Conservation (phyloP, 2,329 filamentous ascomycete genomes). For the Pestalotiopsis fici region DNA sequence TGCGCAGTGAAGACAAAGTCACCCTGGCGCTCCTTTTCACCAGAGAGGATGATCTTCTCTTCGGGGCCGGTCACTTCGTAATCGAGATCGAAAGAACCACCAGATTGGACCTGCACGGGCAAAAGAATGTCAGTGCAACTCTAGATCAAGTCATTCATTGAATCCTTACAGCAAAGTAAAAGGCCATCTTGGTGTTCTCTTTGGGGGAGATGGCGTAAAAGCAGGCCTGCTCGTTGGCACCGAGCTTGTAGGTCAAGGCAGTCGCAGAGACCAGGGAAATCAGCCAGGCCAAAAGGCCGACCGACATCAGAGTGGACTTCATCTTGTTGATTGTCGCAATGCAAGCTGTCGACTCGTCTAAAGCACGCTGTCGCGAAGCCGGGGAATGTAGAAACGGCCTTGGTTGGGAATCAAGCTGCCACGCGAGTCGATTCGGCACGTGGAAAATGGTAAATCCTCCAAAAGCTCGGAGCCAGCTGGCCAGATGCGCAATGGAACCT, state of each 20-base stretch:
- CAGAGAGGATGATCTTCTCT: conserved; percentile 79
- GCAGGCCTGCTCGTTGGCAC: conserved; percentile 91
- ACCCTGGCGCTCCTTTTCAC: conserved; percentile 88
- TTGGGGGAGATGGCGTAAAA: conserved; percentile 84
- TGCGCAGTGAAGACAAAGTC: conserved; percentile 98
- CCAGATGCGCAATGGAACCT: background rate
- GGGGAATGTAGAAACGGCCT: background rate
- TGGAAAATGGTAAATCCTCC: conserved; percentile 13
- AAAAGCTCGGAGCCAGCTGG: background rate
- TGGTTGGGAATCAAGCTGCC: conserved; percentile 4
- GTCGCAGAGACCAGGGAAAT: conserved; percentile 77
- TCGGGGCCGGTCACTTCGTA: conserved; percentile 84
- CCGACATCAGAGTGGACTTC: conserved; percentile 63
- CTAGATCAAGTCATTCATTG: background rate
- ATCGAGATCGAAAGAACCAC: conserved; percentile 96
- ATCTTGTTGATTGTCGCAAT: conserved; percentile 46
- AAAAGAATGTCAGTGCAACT: background rate
- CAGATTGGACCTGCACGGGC: conserved; percentile 81
- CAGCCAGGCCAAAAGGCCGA: conserved; percentile 72
- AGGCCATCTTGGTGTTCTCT: conserved; percentile 85
- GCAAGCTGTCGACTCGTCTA: conserved; percentile 15
- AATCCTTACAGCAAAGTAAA: conserved; percentile 88
- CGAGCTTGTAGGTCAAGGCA: conserved; percentile 89
- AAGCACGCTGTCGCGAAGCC: conserved; percentile 19
- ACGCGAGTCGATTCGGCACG: conserved; percentile 12